These are phyloP conservation scores for Penicillium subrubescens DNA, from an alignment of 495 filamentous ascomycete species.

Conservation along the genomic window DNA sequence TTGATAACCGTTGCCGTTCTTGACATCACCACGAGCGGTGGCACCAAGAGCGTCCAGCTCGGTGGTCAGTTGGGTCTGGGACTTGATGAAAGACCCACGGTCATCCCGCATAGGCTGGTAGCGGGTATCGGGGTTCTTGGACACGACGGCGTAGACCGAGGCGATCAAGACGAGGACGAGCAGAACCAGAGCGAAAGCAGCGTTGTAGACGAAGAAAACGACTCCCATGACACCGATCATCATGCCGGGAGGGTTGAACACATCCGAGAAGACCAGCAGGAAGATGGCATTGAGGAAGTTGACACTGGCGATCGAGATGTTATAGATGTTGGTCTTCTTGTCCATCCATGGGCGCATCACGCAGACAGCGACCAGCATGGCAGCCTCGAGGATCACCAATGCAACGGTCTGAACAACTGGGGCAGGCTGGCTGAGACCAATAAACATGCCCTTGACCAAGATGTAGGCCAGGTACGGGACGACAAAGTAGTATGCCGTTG, in stretches of 20 bases:
- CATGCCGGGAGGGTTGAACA: slow-evolving; percentile 83
- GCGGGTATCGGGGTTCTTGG: slow-evolving; percentile 93
- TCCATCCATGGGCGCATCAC: slow-evolving; percentile 97
- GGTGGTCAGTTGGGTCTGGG: slow-evolving; percentile 82
- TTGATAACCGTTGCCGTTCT: slow-evolving; percentile 64
- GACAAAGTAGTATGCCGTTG: slow-evolving; percentile 96
- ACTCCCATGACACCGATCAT: slow-evolving; percentile 94
- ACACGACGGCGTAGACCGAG: slow-evolving; percentile 77
- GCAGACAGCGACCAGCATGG: slow-evolving; percentile 73
- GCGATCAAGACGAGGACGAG: slow-evolving; percentile 86
- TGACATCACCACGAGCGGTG: slow-evolving; percentile 84
- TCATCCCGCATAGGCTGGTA: slow-evolving; percentile 98
- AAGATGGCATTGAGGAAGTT: slow-evolving; percentile 93
- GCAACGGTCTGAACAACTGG: slow-evolving; percentile 83
- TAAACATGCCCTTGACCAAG: slow-evolving; percentile 86
- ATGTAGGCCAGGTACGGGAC: slow-evolving; percentile 79
- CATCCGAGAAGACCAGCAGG: slow-evolving; percentile 78
- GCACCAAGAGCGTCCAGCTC: slow-evolving; percentile 93
- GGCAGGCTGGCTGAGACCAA: slow-evolving; percentile 75
- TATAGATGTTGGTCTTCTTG: slow-evolving; percentile 97
- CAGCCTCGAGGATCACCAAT: slow-evolving; percentile 82
- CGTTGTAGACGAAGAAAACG: slow-evolving; percentile 90
- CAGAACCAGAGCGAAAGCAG: slow-evolving; percentile 81
- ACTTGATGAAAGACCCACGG: slow-evolving; percentile 97
- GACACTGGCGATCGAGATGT: slow-evolving; percentile 85